These are phyloP conservation scores for Sarcodon sp. DNA, from an alignment of 768 basidiomycete species.

Conservation along the genomic window DNA sequence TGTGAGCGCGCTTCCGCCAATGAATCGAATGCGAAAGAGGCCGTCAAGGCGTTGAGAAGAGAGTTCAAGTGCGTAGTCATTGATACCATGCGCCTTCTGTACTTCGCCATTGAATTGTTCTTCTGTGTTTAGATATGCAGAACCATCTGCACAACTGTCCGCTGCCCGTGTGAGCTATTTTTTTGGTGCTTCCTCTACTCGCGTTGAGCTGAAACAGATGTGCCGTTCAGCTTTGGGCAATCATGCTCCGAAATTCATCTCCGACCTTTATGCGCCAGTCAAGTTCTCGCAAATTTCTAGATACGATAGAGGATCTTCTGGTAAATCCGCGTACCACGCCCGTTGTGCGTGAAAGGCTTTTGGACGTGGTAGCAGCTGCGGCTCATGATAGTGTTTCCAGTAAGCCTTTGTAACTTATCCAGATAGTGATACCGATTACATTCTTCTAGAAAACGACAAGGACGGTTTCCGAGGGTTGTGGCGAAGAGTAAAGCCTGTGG, in stretches of 20 bases:
- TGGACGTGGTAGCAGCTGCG: conserved; percentile 75
- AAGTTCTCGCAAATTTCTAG: conserved; percentile 64
- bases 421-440: neutral
- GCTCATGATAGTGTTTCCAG: conserved; percentile 50
- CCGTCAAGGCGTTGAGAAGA: conserved; percentile 64
- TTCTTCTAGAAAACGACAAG: conserved; percentile 5
- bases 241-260: conserved; percentile 76
- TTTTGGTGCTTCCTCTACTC: neutral
- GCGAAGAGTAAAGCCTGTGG: conserved; percentile 65
- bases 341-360: conserved; percentile 67
- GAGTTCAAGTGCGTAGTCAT: conserved; percentile 64
- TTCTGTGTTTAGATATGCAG: conserved; percentile 43
- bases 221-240: conserved; percentile 64
- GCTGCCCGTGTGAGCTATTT: conserved; percentile 50
- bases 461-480: conserved; percentile 60
- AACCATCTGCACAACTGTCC: conserved; percentile 62
- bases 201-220: neutral
- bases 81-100: conserved; percentile 4
- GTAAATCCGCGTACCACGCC: conserved; percentile 52
- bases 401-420: conserved; percentile 11
- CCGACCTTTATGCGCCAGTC: conserved; percentile 61
- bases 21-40: conserved; percentile 72
- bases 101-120: conserved; percentile 5
- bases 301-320: conserved; percentile 66
- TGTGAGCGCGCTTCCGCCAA: conserved; percentile 70